Conservation (phyloP, 306 rosid genomes). For the Astragalus glycyphyllos region DNA sequence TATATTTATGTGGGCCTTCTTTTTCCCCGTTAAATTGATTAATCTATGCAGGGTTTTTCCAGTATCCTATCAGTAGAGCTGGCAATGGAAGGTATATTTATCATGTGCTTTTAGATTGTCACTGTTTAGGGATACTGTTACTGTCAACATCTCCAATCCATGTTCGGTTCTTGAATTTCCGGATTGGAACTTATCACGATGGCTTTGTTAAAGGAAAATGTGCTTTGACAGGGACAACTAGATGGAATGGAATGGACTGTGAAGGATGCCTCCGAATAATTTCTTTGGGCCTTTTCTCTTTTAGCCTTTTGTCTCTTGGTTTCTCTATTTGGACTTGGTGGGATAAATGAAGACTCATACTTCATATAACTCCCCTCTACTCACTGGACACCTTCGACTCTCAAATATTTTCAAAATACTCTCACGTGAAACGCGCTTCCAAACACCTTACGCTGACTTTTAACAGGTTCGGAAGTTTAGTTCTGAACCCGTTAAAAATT, state of each 20-base stretch:
- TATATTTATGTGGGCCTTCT: slow-evolving; percentile 36
- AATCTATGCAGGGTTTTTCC: slow-evolving; percentile 20
- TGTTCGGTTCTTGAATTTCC: slow-evolving; percentile 38
- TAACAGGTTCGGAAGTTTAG: no score
- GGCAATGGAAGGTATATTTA: background rate
- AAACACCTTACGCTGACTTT: no score
- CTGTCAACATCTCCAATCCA: slow-evolving; percentile 47
- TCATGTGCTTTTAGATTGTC: slow-evolving; percentile 29
- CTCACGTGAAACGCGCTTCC: no score
- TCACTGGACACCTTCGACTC: no score
- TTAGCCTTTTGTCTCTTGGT: no score
- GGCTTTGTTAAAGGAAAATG: slow-evolving; percentile 5
- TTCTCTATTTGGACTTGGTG: no score
- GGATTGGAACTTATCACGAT: slow-evolving; percentile 38
- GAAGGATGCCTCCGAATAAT: no score
- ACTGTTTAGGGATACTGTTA: slow-evolving; percentile 13
- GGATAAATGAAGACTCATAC: no score
- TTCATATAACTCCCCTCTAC: no score
- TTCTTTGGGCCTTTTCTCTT: no score
- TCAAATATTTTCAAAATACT: no score
- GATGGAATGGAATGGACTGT: background rate
- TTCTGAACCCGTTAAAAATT: no score
- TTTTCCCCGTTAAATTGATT: background rate
- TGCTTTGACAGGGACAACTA: slow-evolving; percentile 34
- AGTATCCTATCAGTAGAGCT: background rate